Conservation (phyloP, 495 filamentous ascomycete genomes). For the Letharia lupina region DNA sequence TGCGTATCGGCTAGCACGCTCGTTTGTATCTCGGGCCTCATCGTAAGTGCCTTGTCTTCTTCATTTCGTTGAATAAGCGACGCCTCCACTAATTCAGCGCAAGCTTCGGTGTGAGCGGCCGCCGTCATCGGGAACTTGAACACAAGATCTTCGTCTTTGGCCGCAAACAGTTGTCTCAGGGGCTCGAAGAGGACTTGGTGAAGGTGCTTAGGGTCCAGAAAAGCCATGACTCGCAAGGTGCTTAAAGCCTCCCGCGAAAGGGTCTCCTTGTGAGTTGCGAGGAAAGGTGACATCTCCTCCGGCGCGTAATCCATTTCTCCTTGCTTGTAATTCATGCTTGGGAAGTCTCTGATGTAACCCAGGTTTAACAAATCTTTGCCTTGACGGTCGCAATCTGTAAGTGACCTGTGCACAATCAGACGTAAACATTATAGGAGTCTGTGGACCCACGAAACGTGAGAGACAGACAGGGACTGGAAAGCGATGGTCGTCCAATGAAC, state of each 20-base stretch:
- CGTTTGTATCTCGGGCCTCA: neutral
- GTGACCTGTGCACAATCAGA: neutral
- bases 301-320: neutral
- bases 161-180: neutral
- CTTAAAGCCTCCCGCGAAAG: neutral
- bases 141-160: neutral
- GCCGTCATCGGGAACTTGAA: neutral
- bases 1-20: neutral
- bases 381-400: neutral
- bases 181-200: neutral
- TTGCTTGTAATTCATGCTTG: neutral
- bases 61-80: neutral
- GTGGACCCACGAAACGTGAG: too few relatives aligned
- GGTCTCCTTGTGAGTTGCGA: neutral
- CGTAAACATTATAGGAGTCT: neutral
- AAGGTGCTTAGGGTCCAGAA: conserved; percentile 1
- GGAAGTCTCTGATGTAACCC: neutral
- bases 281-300: neutral
- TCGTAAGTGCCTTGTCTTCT: neutral
- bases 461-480: too few relatives aligned
- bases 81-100: neutral
- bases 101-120: neutral
- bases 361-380: neutral
- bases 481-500: neutral
- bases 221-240: neutral